Conservation (phyloP, 1,284 basidiomycete genomes). For the Quambalaria eucalypti region DNA sequence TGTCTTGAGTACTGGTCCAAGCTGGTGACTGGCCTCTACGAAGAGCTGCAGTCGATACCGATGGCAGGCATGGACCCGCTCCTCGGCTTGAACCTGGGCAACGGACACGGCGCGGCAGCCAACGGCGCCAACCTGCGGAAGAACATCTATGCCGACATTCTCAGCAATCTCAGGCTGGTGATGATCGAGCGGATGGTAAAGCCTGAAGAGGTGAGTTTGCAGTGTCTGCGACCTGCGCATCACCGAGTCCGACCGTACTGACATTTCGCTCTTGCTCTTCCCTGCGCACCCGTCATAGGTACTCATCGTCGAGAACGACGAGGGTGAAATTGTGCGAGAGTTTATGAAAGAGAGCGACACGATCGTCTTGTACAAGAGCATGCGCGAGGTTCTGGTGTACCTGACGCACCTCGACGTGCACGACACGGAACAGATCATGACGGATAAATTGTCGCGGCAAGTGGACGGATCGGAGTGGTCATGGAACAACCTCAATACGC, state of each 20-base stretch:
- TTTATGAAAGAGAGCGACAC: conserved; percentile 99
- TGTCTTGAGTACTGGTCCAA: conserved; percentile 98
- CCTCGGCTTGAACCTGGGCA: conserved; percentile 69
- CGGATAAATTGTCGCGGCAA: conserved; percentile 89
- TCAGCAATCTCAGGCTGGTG: conserved; percentile 87
- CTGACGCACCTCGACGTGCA: conserved; percentile 92
- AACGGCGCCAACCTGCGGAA: conserved; percentile 59
- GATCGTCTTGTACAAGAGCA: conserved; percentile 96
- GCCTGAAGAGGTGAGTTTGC: conserved; percentile 66
- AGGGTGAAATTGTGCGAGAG: conserved; percentile 97
- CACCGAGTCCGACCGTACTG: no score
- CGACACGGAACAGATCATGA: conserved; percentile 84
- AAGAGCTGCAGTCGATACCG: conserved; percentile 85
- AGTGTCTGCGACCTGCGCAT: not conserved
- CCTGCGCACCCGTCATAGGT: conserved; percentile 49
- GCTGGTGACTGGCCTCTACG: conserved; percentile 90
- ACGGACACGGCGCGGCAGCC: conserved; percentile 42
- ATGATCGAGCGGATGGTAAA: conserved; percentile 99
- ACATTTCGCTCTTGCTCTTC: conserved; percentile 51
- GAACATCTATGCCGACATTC: conserved; percentile 77
- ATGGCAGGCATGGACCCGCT: conserved; percentile 86
- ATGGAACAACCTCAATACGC: conserved; percentile 97
- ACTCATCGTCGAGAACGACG: conserved; percentile 96
- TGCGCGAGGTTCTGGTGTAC: conserved; percentile 88
- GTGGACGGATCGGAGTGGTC: conserved; percentile 97